Evolutionary conservation across 371 early-diverging fungal species (phyloP).

Genomic region (Cladochytrium tenue): DNA sequence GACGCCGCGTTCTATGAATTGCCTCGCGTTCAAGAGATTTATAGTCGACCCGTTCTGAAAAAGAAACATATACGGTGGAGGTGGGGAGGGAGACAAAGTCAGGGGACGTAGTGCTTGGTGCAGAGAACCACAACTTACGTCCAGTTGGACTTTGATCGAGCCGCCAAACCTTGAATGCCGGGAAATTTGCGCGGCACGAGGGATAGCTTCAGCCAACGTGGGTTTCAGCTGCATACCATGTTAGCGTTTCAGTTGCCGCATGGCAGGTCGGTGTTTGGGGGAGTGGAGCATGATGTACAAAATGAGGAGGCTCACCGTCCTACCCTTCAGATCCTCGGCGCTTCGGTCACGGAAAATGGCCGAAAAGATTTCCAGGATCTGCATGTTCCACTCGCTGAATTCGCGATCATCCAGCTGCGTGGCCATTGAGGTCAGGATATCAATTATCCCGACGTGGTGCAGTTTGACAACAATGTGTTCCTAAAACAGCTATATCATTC

Average conservation of each 20-base stretch:
- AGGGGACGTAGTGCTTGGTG: no score
- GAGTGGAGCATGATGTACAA: no score
- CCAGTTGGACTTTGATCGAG: constrained; percentile 48
- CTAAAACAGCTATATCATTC: constrained; percentile 32
- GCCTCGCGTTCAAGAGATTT: constrained; percentile 41
- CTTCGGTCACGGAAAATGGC: constrained; percentile 53
- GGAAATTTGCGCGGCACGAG: no score
- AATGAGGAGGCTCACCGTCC: no score
- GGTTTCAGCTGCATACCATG: no score
- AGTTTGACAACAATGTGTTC: constrained; percentile 58
- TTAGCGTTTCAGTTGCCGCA: no score
- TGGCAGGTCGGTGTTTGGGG: no score
- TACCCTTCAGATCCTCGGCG: no score
- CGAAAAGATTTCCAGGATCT: constrained; percentile 66
- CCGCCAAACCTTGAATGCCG: constrained; percentile 69
- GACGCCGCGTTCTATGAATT: constrained; percentile 6
- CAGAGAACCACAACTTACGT: constrained; percentile 33
- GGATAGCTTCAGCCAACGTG: no score
- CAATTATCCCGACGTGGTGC: constrained; percentile 55
- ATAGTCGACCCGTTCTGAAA: constrained; percentile 43
- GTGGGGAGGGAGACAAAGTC: no score
- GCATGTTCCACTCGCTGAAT: constrained; percentile 64
- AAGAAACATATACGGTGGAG: neutral
- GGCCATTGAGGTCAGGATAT: constrained; percentile 62
- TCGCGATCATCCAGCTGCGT: constrained; percentile 56